Percentiles rank a stretch among this genome's conserved stretches.
phyloP scores from a whole-genome alignment of 495 filamentous ascomycete genomes.

The Penicillium fimorum region DNA sequence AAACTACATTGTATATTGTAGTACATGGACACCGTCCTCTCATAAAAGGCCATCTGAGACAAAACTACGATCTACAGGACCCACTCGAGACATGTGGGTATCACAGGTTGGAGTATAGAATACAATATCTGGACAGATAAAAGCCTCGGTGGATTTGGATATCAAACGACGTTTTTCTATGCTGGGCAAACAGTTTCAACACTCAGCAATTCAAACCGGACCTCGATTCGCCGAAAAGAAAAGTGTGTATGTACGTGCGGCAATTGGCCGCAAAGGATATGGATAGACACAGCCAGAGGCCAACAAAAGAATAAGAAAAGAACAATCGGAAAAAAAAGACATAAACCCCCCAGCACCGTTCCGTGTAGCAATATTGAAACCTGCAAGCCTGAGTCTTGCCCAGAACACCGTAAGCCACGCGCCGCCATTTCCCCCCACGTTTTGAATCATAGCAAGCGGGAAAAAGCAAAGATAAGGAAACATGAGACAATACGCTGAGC shows the following conservation, averaged over 20 bases:
- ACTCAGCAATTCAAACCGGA: slow-evolving; percentile 2
- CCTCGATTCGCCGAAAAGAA: slow-evolving; percentile 11
- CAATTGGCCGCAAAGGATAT: slow-evolving; percentile 19
- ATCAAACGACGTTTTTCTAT: slow-evolving; percentile 10
- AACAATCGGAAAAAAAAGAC: slow-evolving; percentile 9
- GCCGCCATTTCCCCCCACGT: slow-evolving; percentile 20
- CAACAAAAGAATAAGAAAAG: slow-evolving; percentile 1
- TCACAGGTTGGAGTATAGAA: neutral
- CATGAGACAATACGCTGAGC: slow-evolving; percentile 2
- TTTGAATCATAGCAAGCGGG: slow-evolving; percentile 18
- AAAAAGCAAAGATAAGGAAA: slow-evolving; percentile 14
- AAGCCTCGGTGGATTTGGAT: slow-evolving; percentile 1
- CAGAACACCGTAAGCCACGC: slow-evolving; percentile 38
- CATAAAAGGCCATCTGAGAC: neutral
- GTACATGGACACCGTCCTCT: neutral
- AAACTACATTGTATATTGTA: neutral
- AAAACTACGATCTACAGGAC: neutral
- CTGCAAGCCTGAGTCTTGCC: slow-evolving; percentile 17
- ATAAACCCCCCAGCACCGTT: slow-evolving; percentile 28
- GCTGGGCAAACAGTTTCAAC: neutral
- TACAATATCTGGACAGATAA: neutral
- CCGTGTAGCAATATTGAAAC: slow-evolving; percentile 34
- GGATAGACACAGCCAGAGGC: slow-evolving; percentile 12
- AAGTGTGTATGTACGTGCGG: slow-evolving; percentile 25
- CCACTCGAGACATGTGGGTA: neutral